Conservation (phyloP, 1,139 yeast species). For the Blastobotrys proliferans region DNA sequence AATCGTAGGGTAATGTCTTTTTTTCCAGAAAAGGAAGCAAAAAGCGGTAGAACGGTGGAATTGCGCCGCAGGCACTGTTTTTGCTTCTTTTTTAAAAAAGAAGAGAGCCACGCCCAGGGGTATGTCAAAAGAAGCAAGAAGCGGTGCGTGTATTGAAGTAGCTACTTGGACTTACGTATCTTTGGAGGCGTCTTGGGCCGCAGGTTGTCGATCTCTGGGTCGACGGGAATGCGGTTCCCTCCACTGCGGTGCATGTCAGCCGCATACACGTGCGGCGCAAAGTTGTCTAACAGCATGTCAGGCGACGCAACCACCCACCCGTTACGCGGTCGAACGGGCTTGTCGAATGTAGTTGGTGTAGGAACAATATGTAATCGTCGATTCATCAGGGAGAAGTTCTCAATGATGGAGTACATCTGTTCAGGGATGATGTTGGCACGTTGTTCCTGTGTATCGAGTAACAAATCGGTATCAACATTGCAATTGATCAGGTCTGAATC, state of each 20-base stretch:
- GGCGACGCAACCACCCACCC: conserved; percentile 95
- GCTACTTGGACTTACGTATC: no score
- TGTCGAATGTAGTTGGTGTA: conserved; percentile 38
- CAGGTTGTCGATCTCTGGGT: conserved; percentile 67
- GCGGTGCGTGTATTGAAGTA: no score
- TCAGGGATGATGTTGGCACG: conserved; percentile 61
- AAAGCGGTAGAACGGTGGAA: no score
- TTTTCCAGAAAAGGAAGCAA: no score
- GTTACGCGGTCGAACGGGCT: conserved; percentile 64
- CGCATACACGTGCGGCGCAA: conserved; percentile 47
- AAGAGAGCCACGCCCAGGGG: no score
- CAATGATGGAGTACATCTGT: conserved; percentile 77
- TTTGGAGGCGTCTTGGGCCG: conserved; percentile 76
- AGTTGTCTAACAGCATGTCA: conserved; percentile 70
- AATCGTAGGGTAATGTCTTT: no score
- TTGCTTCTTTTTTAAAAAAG: no score
- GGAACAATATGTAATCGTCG: conserved; percentile 84
- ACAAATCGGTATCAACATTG: conserved; percentile 84
- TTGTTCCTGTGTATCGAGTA: conserved; percentile 45
- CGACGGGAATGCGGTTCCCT: conserved; percentile 58
- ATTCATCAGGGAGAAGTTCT: conserved; percentile 79
- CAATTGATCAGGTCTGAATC: conserved; percentile 86
- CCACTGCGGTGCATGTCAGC: conserved; percentile 41
- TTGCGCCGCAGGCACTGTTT: no score
- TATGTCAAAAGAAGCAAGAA: conserved; percentile 4